Evolutionary conservation across 495 filamentous ascomycete genomes (phyloP), one percentile per base, ranked within the genome.

Genomic region (Venustampulla echinocandica): DNA sequence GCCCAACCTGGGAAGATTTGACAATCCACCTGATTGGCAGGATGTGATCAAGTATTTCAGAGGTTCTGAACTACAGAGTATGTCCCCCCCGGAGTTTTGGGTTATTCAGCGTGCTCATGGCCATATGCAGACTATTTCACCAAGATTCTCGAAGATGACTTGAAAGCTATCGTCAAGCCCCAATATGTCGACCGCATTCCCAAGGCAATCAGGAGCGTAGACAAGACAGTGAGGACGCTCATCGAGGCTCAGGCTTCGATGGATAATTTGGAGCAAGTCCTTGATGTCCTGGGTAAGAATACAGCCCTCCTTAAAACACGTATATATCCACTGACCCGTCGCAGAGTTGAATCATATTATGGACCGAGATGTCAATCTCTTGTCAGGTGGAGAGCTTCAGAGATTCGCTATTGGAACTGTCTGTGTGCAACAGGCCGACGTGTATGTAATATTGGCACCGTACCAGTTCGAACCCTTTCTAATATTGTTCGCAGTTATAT

Each of bases 171-270:
- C 33, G 87, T 95, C 46, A 98, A 98, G 75, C 92, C 92, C 53
- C 93, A 98, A 70, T 98, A 98, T 71, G 92, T 98, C 46, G 93
- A 98, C 54, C 93, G 95, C 64, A 84, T 98, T 51, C 92, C 92
- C 14, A 85, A 84, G 61, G 92, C 93, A 10, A 85, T 98, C 58
- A 85, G 82, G 57, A 79, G 81, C 6, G 60, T 80, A 13, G 75
- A 90, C 54, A 82, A 85, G 68, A 75, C 74, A 19, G 92, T 98
- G 25, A 74, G 80, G 52, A 67, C 71, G 9, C 74, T 97, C 46
- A 78, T 98, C 51, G 76, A 86, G 61, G 71, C 73, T 42, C 81
- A 85, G 46, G 62, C 73, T 25, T 77, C 87, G 40, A 75, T 90
- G 67, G 80, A 78, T 33, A 95, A 96, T 66, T 66, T 92, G 51